Percentiles rank a stretch among this genome's conserved stretches.
phyloP scores from a whole-genome alignment of 371 early-diverging fungal species.

The Mucor indicus region DNA sequence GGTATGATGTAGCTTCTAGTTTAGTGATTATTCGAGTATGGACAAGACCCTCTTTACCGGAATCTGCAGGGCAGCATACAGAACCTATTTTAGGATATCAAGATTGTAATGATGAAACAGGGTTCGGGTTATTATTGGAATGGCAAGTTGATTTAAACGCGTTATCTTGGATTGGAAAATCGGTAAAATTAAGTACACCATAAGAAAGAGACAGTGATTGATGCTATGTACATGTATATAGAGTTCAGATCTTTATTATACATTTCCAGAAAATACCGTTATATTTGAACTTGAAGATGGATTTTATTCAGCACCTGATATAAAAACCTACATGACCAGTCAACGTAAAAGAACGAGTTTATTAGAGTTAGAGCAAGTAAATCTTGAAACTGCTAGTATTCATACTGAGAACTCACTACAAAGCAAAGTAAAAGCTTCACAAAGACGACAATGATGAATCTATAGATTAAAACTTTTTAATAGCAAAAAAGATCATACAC shows the following conservation, averaged over 20 bases:
- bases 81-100: constrained; percentile 10
- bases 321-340: constrained; percentile 14
- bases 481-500: constrained; percentile 51
- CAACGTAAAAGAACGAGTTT: constrained; percentile 29
- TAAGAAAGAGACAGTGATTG: background rate
- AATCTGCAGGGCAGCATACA: constrained; percentile 30
- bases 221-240: background rate
- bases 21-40: constrained; percentile 40
- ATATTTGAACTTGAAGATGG: constrained; percentile 55
- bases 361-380: constrained; percentile 8
- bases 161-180: constrained; percentile 44
- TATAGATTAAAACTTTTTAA: background rate
- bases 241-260: constrained; percentile 28
- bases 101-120: constrained; percentile 3
- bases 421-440: constrained; percentile 9
- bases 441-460: no score
- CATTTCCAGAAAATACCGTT: constrained; percentile 53
- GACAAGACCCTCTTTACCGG: constrained; percentile 43
- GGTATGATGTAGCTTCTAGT: constrained; percentile 35
- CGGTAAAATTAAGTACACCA: constrained; percentile 17
- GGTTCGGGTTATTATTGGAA: constrained; percentile 40
- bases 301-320: constrained; percentile 52
- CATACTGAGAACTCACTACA: constrained; percentile 11
- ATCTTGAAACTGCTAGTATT: constrained; percentile 17
- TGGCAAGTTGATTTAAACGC: constrained; percentile 54